phyloP scores from a whole-genome alignment of 805 yeast genomes.

The Wickerhamiella azymoides region DNA sequence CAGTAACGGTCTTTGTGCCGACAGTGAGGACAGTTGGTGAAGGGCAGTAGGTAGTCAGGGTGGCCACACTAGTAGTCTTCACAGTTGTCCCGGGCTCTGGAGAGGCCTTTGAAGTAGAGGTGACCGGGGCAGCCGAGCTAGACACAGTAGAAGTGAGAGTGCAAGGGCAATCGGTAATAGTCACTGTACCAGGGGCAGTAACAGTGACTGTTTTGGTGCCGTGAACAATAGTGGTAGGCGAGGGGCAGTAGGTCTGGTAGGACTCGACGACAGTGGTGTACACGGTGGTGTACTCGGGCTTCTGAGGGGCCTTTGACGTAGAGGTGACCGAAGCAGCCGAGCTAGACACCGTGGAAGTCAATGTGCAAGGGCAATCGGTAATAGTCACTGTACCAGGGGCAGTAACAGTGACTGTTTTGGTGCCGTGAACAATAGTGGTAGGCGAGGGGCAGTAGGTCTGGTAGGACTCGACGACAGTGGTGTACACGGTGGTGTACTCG shows the following conservation, averaged over 20 bases:
- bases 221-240: conserved; percentile 2
- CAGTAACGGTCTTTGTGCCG: not conserved
- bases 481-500: not conserved
- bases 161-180: conserved; percentile 12
- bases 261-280: conserved; percentile 1
- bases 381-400: conserved; percentile 6
- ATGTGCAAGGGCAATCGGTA: conserved; percentile 13
- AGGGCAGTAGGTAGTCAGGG: not conserved
- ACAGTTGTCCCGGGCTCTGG: not conserved
- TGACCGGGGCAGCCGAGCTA: not conserved
- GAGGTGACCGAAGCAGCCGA: not conserved
- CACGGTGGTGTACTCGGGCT: not conserved
- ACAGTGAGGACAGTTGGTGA: not conserved
- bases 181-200: conserved; percentile 6
- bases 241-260: not conserved
- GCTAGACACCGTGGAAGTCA: conserved; percentile 7
- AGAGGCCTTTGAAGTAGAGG: not conserved
- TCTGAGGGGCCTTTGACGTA: not conserved
- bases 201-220: conserved; percentile 4
- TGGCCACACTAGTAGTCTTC: not conserved
- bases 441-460: not conserved
- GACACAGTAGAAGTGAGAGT: conserved; percentile 9
- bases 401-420: conserved; percentile 5
- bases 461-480: not conserved
- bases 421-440: conserved; percentile 3